Evolutionary conservation across 2,329 filamentous ascomycete species (phyloP).

Genomic region (Sporothrix euskadiensis): DNA sequence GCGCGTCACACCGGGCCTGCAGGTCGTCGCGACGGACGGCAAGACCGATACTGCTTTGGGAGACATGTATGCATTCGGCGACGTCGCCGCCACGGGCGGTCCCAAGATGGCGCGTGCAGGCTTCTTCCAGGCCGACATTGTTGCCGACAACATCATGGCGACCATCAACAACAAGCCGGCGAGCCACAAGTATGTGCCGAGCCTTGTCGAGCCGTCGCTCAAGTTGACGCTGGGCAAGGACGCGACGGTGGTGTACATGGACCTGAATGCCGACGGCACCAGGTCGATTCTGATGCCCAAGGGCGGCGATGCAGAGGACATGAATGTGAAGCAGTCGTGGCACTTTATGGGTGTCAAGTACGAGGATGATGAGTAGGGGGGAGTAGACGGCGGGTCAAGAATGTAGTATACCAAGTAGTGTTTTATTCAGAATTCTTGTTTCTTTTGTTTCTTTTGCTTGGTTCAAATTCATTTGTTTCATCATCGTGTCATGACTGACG

Average conservation of each 20-base stretch:
- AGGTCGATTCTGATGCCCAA: conserved; percentile 20
- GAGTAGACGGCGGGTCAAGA: background rate
- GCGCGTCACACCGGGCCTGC: conserved; percentile 57
- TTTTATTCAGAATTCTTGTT: background rate
- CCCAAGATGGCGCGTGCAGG: conserved; percentile 55
- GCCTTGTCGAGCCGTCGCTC: conserved; percentile 21
- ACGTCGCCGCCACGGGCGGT: conserved; percentile 57
- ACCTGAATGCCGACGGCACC: background rate
- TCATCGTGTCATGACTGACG: background rate
- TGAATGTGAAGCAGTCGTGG: conserved; percentile 22
- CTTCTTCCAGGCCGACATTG: conserved; percentile 52
- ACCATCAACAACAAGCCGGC: background rate
- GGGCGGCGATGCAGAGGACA: conserved; percentile 23
- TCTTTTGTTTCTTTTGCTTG: background rate
- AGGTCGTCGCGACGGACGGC: conserved; percentile 44
- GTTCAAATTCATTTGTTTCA: background rate
- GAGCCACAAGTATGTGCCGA: conserved; percentile 17
- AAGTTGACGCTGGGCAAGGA: conserved; percentile 31
- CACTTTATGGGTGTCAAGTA: conserved; percentile 24
- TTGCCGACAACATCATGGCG: conserved; percentile 52
- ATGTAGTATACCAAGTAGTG: background rate
- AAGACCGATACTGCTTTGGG: conserved; percentile 37
- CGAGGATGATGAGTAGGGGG: conserved; percentile 4
- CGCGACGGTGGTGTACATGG: conserved; percentile 27
- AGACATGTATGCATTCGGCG: conserved; percentile 64